phyloP scores from a whole-genome alignment of 2,329 filamentous ascomycete species.

The Fusarium longipes region DNA sequence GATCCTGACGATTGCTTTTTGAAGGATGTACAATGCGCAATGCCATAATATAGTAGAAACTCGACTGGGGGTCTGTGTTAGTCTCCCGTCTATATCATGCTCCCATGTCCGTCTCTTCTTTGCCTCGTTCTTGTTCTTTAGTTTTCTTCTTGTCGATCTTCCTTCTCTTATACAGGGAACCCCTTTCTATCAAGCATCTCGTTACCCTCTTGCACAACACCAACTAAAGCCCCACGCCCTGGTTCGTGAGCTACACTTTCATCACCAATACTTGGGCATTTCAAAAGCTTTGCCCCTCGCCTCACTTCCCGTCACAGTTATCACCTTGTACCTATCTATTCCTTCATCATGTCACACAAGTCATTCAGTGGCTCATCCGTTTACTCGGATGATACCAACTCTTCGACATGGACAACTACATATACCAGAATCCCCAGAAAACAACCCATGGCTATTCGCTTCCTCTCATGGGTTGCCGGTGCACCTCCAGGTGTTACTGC shows the following conservation, averaged over 20 bases:
- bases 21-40: slow-evolving; percentile 15
- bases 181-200: slow-evolving; percentile 21
- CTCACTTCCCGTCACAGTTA: slow-evolving; percentile 13
- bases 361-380: slow-evolving; percentile 33
- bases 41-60: slow-evolving; percentile 5
- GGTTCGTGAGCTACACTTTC: slow-evolving; percentile 28
- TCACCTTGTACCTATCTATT: background rate
- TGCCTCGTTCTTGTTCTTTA: slow-evolving; percentile 35
- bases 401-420: slow-evolving; percentile 43
- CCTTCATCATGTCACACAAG: slow-evolving; percentile 22
- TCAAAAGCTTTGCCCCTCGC: slow-evolving; percentile 26
- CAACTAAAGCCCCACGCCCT: slow-evolving; percentile 12
- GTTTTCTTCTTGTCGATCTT: slow-evolving; percentile 32
- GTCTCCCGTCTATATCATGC: slow-evolving; percentile 35
- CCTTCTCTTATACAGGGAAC: slow-evolving; percentile 30
- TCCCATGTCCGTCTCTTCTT: slow-evolving; percentile 31
- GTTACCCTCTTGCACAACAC: slow-evolving; percentile 19
- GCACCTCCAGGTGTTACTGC: slow-evolving; percentile 40
- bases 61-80: slow-evolving; percentile 7
- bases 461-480: slow-evolving; percentile 47
- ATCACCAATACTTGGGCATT: slow-evolving; percentile 3
- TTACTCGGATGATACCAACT: slow-evolving; percentile 42
- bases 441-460: slow-evolving; percentile 39
- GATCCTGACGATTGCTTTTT: slow-evolving; percentile 20
- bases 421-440: slow-evolving; percentile 44